A percentile compares a stretch with the other conserved stretches of the same genome.
phyloP scores from a whole-genome alignment of 163 green algal genomes.

The Scenedesmus sp. region DNA sequence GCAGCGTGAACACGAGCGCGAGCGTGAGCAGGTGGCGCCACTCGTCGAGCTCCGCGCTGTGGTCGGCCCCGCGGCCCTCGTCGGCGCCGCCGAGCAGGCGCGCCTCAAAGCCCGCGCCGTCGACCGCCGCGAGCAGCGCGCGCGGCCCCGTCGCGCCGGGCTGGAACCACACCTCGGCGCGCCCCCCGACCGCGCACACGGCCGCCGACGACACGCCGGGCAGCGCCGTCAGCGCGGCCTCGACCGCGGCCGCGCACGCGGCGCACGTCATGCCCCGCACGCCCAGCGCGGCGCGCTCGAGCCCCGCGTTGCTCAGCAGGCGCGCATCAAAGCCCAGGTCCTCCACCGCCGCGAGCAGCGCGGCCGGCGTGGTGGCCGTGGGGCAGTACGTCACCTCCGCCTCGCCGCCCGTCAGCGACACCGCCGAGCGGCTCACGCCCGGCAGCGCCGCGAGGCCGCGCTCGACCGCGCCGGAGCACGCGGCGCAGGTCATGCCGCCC shows the following conservation, averaged over 20 bases:
- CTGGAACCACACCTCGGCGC: slow-evolving; percentile 58
- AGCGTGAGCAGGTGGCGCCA: slow-evolving; percentile 71
- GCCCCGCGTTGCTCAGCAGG: slow-evolving; percentile 10
- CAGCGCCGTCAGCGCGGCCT: slow-evolving; percentile 60
- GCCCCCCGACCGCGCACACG: slow-evolving; percentile 48
- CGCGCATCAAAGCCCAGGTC: slow-evolving; percentile 78
- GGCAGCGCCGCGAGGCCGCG: slow-evolving; percentile 33
- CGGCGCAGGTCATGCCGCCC: slow-evolving; percentile 79
- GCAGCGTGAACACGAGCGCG: slow-evolving; percentile 82
- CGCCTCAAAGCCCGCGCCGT: slow-evolving; percentile 80
- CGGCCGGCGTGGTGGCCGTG: slow-evolving; percentile 20
- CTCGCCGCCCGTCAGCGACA: not conserved
- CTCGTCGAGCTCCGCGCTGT: slow-evolving; percentile 69
- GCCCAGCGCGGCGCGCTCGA: slow-evolving; percentile 15
- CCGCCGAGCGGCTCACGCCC: slow-evolving; percentile 41
- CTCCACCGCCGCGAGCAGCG: slow-evolving; percentile 78
- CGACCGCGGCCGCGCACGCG: slow-evolving; percentile 65
- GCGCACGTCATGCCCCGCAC: slow-evolving; percentile 80
- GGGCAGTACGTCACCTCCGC: slow-evolving; percentile 22
- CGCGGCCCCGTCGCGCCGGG: slow-evolving; percentile 70
- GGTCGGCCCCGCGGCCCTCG: not conserved
- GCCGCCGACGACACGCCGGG: slow-evolving; percentile 61
- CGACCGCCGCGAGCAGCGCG: slow-evolving; percentile 77
- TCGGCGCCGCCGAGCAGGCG: slow-evolving; percentile 20
- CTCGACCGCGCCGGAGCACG: slow-evolving; percentile 74